Base-by-base conservation (phyloP, 164 flowering plant species). In the Tetrastigma voinierianum region DNA sequence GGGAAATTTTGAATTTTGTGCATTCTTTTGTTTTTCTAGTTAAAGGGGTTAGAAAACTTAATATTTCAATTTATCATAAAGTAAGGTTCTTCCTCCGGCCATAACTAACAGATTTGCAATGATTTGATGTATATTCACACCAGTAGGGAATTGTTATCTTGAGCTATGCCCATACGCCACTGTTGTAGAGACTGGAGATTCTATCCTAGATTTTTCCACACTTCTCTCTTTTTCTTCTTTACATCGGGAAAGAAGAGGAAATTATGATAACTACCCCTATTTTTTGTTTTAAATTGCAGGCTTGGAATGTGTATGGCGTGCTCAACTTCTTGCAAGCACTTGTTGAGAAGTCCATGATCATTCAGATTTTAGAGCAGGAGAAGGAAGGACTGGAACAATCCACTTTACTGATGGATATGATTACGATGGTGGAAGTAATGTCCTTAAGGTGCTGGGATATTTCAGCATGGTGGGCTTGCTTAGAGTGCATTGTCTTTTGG, bases 401-500 rank as follows among this genome's bases (percentile, higher is more conserved):
- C 74, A 90, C 97, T 57, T 95, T 46, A 90, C 87, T 47, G 98
- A 96, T 82, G 99, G 98, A 23, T 96, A 96, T 83, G 97, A 90
- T 80, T 93, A 93, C 77, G 78, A 57, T 81, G 98, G 97, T 56
- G 98, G 97, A 16, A 96, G 99, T 75, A 96, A 96, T 83, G 99
- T 96, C 43, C 71, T 96, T 83, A 90, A 93, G 82, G 99, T 93
- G 12, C 70, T 96, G 76, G 98, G 99, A 2, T 96, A 96, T 74
- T 96, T 93, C 76, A 96, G 98, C 82, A 91, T 96, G 94, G 88
- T 96, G 59, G 99, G 99, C 52, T 78, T 96, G 81, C 84, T 96
- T 60, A 82, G 98, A 25, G 98, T 92, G 44, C 99, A 96, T 76
- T 96, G 99, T 73, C 89, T 93, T 59, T 73, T 96, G 69, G 99